Evolutionary conservation across 768 basidiomycete genomes (phyloP).

Genomic region (Kwoniella europaea): DNA sequence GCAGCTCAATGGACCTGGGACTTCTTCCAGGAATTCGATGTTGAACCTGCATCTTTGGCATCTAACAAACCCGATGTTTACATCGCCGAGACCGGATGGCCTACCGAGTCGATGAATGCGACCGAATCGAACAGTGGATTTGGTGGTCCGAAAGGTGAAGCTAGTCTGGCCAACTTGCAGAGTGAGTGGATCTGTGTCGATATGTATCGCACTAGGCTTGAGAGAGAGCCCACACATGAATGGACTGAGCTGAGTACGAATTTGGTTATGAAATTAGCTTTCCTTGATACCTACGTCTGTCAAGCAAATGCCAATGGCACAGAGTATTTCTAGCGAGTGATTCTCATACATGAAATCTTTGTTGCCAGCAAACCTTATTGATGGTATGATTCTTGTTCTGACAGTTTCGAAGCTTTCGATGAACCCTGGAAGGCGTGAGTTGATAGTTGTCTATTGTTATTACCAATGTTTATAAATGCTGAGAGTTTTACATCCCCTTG

Average conservation of each 20-base stretch:
- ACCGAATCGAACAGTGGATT: conserved; percentile 69
- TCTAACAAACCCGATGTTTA: conserved; percentile 79
- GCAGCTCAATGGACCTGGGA: conserved; percentile 80
- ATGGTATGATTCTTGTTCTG: conserved; percentile 2
- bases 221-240: too few species aligned
- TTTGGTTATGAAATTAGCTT: conserved; percentile 57
- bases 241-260: background rate
- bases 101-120: conserved; percentile 53
- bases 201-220: too few species aligned
- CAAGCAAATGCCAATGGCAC: conserved; percentile 80
- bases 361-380: background rate
- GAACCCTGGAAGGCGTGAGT: conserved; percentile 76
- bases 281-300: conserved; percentile 86
- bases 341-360: background rate
- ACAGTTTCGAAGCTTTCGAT: conserved; percentile 68
- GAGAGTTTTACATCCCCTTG: conserved; percentile 5
- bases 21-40: conserved; percentile 75
- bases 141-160: conserved; percentile 65
- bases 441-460: background rate
- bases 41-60: conserved; percentile 62
- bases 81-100: conserved; percentile 84
- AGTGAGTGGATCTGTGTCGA: conserved; percentile 37
- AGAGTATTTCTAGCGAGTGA: conserved; percentile 74
- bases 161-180: conserved; percentile 62
- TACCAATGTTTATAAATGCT: too few species aligned